Conservation (phyloP, 768 basidiomycete species). For the Porpolomopsis calyptriformis region DNA sequence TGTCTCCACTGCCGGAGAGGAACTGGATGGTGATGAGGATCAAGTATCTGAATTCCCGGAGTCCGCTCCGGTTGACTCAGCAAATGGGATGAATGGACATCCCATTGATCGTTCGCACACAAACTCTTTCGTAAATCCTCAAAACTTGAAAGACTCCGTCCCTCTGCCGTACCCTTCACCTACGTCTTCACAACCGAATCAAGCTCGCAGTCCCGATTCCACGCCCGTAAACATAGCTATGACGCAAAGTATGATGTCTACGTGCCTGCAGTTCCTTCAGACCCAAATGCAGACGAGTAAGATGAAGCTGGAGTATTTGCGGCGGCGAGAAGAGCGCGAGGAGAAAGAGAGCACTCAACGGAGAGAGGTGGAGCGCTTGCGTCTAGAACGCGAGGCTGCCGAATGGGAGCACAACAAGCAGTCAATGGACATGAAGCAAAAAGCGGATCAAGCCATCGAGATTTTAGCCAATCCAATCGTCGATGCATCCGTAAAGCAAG, state of each 20-base stretch:
- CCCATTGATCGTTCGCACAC: slow-evolving; percentile 24
- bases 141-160: slow-evolving; percentile 27
- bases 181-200: slow-evolving; percentile 3
- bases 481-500: slow-evolving; percentile 52
- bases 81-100: slow-evolving; percentile 24
- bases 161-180: slow-evolving; percentile 7
- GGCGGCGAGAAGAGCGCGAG: slow-evolving; percentile 59
- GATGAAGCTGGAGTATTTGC: slow-evolving; percentile 59
- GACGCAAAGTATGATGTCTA: slow-evolving; percentile 45
- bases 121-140: slow-evolving; percentile 27
- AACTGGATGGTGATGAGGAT: slow-evolving; percentile 44
- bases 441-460: slow-evolving; percentile 57
- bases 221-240: slow-evolving; percentile 34
- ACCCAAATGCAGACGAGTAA: slow-evolving; percentile 60
- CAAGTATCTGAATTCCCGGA: slow-evolving; percentile 34
- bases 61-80: slow-evolving; percentile 17
- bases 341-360: slow-evolving; percentile 44
- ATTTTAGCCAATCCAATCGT: slow-evolving; percentile 47
- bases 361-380: slow-evolving; percentile 41
- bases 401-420: slow-evolving; percentile 47
- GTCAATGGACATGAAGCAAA: slow-evolving; percentile 44
- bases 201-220: slow-evolving; percentile 11
- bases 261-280: slow-evolving; percentile 51
- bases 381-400: slow-evolving; percentile 44
- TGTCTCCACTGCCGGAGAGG: slow-evolving; percentile 27